Evolutionary conservation across 179 eudicot genomes (phyloP).

Genomic region (Heliamphora pulchella): DNA sequence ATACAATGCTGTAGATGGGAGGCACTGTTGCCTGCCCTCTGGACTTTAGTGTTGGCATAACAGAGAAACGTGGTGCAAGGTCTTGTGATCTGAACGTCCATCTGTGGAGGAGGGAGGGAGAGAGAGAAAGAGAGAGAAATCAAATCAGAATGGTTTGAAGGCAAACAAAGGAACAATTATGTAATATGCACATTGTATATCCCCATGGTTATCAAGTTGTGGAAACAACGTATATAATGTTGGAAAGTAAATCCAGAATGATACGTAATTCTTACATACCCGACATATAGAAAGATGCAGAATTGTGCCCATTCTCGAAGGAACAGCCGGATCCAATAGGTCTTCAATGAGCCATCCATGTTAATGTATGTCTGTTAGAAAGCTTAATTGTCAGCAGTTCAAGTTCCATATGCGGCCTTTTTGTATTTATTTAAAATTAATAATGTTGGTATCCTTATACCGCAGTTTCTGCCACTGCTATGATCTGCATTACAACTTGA

Average conservation of each 20-base stretch:
- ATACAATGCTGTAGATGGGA: conserved; percentile 82
- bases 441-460: conserved; percentile 26
- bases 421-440: not conserved
- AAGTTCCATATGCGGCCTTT: not conserved
- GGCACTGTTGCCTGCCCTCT: conserved; percentile 46
- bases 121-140: not conserved
- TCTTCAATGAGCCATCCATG: conserved; percentile 58
- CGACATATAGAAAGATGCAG: conserved; percentile 76
- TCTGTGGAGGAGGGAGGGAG: conserved; percentile 28
- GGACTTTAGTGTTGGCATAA: conserved; percentile 66
- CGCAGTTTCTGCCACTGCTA: conserved; percentile 75
- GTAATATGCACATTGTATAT: not conserved
- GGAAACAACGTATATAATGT: not conserved
- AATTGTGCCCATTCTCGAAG: conserved; percentile 85
- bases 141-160: conserved; percentile 2
- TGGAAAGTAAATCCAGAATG: not conserved
- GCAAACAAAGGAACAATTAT: conserved; percentile 6
- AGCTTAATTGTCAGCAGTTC: conserved; percentile 3
- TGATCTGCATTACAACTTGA: conserved; percentile 72
- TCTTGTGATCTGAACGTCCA: conserved; percentile 90
- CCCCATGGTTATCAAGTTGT: not conserved
- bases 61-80: conserved; percentile 69
- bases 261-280: conserved; percentile 34
- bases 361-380: conserved; percentile 57
- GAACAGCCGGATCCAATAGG: conserved; percentile 74